phyloP scores from a whole-genome alignment of 306 rosid genomes.

The Delonix regia region DNA sequence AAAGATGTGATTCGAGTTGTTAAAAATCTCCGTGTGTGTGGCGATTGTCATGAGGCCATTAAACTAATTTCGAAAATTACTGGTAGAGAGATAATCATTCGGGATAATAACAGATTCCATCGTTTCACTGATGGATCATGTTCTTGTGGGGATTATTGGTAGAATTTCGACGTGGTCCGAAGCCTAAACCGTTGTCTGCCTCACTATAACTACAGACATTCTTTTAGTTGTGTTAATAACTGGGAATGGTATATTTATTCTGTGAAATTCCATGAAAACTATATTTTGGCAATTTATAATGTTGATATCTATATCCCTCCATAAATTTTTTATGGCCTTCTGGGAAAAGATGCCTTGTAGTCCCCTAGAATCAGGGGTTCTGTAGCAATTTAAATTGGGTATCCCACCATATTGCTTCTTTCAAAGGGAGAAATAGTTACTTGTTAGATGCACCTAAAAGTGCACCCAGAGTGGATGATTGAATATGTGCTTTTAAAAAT shows the following conservation, averaged over 20 bases:
- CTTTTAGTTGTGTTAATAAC: conserved; percentile 3
- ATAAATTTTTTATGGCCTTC: not conserved
- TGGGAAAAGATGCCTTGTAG: not conserved
- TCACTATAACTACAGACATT: conserved; percentile 13
- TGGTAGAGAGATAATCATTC: conserved; percentile 56
- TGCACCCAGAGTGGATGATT: too few species aligned
- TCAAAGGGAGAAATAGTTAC: conserved; percentile 27
- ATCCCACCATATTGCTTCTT: not conserved
- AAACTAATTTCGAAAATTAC: conserved; percentile 66
- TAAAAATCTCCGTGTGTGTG: conserved; percentile 78
- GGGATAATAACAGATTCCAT: conserved; percentile 77
- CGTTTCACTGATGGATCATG: conserved; percentile 60
- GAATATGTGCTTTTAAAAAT: too few species aligned
- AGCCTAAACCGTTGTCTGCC: not conserved
- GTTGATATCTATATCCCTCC: not conserved
- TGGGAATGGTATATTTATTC: not conserved
- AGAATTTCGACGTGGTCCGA: conserved; percentile 14
- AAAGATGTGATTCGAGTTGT: conserved; percentile 62
- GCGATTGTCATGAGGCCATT: conserved; percentile 74
- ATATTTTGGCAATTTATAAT: not conserved
- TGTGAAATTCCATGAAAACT: not conserved
- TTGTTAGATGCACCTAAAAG: conserved; percentile 21
- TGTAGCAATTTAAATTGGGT: not conserved
- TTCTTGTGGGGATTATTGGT: conserved; percentile 82
- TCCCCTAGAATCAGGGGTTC: not conserved